Conservation (phyloP, 352 stramenopile species). For the Thalassiosira sp. region DNA sequence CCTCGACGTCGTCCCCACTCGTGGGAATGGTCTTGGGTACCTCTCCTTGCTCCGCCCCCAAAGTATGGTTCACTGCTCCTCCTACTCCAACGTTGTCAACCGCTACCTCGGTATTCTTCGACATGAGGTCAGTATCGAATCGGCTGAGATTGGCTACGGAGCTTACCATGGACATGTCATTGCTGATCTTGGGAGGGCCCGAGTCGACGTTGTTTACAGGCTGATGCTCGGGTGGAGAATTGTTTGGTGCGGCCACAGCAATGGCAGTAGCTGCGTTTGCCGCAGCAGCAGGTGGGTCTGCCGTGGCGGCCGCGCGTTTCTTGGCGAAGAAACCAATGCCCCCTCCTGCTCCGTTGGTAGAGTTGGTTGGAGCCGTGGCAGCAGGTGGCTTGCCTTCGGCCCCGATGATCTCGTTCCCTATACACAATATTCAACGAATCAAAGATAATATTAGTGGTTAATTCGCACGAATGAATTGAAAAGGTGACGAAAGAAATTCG, state of each 20-base stretch:
- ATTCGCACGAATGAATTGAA: background rate
- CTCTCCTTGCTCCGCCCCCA: background rate
- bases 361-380: background rate
- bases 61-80: too few relatives aligned
- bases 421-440: background rate
- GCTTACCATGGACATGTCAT: background rate
- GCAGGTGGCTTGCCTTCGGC: background rate
- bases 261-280: too few relatives aligned
- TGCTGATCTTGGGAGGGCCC: background rate
- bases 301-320: slow-evolving; percentile 1
- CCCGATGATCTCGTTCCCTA: background rate
- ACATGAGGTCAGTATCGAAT: slow-evolving; percentile 7
- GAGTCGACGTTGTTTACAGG: background rate
- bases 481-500: background rate
- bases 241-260: too few relatives aligned
- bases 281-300: background rate
- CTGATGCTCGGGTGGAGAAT: background rate
- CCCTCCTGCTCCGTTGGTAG: background rate
- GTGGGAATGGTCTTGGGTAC: slow-evolving; percentile 17
- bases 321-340: slow-evolving; percentile 16
- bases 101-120: slow-evolving; percentile 14
- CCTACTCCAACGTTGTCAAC: too few relatives aligned
- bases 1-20: slow-evolving; percentile 19
- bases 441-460: background rate
- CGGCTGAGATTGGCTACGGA: slow-evolving; percentile 7